Evolutionary conservation across 1,139 yeast genomes (phyloP).

Genomic region (Diutina sp.): DNA sequence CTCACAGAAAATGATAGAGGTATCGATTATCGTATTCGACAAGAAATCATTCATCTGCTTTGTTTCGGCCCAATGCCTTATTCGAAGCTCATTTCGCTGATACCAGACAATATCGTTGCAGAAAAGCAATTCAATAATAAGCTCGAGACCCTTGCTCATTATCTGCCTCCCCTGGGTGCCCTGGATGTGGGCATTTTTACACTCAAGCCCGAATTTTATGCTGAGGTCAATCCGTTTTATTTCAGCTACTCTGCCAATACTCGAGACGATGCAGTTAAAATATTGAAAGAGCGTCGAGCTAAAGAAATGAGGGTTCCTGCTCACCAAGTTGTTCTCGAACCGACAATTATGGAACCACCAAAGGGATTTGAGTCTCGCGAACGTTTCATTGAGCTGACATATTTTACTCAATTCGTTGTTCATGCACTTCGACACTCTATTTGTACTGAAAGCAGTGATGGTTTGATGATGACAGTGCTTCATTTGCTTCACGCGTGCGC

Average conservation of each 20-base stretch:
- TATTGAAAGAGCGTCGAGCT: slow-evolving; percentile 29
- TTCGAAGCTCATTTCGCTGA: slow-evolving; percentile 51
- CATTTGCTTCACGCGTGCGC: slow-evolving; percentile 55
- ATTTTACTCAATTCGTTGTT: slow-evolving; percentile 40
- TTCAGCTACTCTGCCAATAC: slow-evolving; percentile 67
- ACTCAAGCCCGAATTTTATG: slow-evolving; percentile 44
- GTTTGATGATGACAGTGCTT: slow-evolving; percentile 43
- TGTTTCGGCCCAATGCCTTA: slow-evolving; percentile 65
- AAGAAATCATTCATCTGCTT: slow-evolving; percentile 68
- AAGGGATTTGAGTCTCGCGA: slow-evolving; percentile 14
- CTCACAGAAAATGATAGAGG: slow-evolving; percentile 58
- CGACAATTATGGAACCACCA: slow-evolving; percentile 26
- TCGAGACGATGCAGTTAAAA: slow-evolving; percentile 63
- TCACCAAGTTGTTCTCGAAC: slow-evolving; percentile 37
- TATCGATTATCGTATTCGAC: slow-evolving; percentile 37
- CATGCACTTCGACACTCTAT: slow-evolving; percentile 31
- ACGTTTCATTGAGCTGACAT: slow-evolving; percentile 33
- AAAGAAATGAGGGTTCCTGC: slow-evolving; percentile 16
- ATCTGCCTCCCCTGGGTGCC: slow-evolving; percentile 48
- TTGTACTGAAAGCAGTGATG: slow-evolving; percentile 32
- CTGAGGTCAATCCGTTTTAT: slow-evolving; percentile 66
- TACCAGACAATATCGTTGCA: slow-evolving; percentile 64
- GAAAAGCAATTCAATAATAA: slow-evolving; percentile 68
- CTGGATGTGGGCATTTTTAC: slow-evolving; percentile 60
- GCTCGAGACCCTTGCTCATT: slow-evolving; percentile 46